Evolutionary conservation across 2,329 filamentous ascomycete species (phyloP), one percentile per base, ranked within the genome.

Genomic region (Xylaria sp.): DNA sequence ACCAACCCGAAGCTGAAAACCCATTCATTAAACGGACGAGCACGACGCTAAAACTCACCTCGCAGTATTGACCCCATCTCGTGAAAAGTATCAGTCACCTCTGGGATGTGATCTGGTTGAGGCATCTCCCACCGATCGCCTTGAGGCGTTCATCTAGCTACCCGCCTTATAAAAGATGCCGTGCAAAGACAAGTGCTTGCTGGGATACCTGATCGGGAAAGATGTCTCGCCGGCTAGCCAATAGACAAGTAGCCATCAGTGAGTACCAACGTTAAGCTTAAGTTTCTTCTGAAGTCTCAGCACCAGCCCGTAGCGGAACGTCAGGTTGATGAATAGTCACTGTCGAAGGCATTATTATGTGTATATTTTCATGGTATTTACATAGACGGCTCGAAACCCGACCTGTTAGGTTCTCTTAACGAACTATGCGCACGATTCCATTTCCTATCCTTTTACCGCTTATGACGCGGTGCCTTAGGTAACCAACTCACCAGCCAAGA

Each of bases 361-460:
- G 50, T 60, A 50, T 61, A 48, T 48, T 15, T 2, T 48, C 9
- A 20, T 51, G 51, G 60, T 62, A 65, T 65, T 15, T 67, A 62
- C 44, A 12, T 18, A 57, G n/a, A 51, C 52, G 13, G 25, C 55
- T 65, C 58, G 31, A 54, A 37, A 55, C 23, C 20, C 50, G 23
- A 15, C 9, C 31, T 31, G 10, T 25, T 18, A 34, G 44, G 48
- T 56, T 48, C 60, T 52, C 46, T 39, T 20, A 58, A 41, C 18
- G 34, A 54, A 18, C 13, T 12, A 59, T 61, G 9, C 50, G 20
- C 44, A 41, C 51, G 51, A 52, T 61, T 50, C 46, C 50, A 51
- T 44, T 60, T 41, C 52, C 39, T 28, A 9, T 46, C 59, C 5
- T 54, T 54, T 63, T n/a, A 41, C 55, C 51, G 31, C 31, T 63